Percentiles rank a stretch among this genome's conserved stretches.
phyloP scores from a whole-genome alignment of 768 basidiomycete genomes.

The Rhizopogon roseolus region DNA sequence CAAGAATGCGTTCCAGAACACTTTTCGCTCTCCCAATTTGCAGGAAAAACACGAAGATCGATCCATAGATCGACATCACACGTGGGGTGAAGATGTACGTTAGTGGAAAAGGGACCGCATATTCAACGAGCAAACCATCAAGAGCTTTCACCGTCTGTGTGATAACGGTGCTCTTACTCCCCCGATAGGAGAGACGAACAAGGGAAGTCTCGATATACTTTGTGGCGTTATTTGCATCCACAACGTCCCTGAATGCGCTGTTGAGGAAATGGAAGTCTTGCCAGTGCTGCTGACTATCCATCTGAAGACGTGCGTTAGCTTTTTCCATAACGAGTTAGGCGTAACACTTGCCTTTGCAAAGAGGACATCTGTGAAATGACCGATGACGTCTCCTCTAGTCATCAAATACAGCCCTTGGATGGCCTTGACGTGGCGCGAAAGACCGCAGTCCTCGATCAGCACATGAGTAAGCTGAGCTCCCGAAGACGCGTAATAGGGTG shows the following conservation, averaged over 20 bases:
- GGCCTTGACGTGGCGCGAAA: constrained; percentile 56
- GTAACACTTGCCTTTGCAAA: constrained; percentile 57
- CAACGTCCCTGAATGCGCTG: constrained; percentile 65
- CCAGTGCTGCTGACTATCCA: constrained; percentile 72
- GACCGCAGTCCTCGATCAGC: constrained; percentile 59
- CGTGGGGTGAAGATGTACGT: constrained; percentile 69
- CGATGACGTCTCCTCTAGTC: constrained; percentile 73
- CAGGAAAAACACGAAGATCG: constrained; percentile 66
- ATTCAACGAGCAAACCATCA: constrained; percentile 69
- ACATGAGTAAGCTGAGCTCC: constrained; percentile 51
- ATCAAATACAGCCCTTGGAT: constrained; percentile 73
- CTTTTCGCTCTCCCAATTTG: constrained; percentile 72
- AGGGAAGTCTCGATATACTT: constrained; percentile 62
- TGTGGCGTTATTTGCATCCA: constrained; percentile 42
- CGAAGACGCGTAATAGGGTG: constrained; percentile 49
- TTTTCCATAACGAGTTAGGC: neutral
- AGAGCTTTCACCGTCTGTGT: constrained; percentile 57
- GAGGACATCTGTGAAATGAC: constrained; percentile 66
- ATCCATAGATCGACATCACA: constrained; percentile 52
- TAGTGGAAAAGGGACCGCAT: constrained; percentile 76
- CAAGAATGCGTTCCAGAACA: constrained; percentile 64
- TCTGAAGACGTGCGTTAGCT: constrained; percentile 37
- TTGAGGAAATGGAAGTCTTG: constrained; percentile 83
- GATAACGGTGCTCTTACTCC: constrained; percentile 40
- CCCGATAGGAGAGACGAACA: constrained; percentile 67